Evolutionary conservation across 2,329 filamentous ascomycete species (phyloP).

Genomic region (Microsporum ferrugineum): DNA sequence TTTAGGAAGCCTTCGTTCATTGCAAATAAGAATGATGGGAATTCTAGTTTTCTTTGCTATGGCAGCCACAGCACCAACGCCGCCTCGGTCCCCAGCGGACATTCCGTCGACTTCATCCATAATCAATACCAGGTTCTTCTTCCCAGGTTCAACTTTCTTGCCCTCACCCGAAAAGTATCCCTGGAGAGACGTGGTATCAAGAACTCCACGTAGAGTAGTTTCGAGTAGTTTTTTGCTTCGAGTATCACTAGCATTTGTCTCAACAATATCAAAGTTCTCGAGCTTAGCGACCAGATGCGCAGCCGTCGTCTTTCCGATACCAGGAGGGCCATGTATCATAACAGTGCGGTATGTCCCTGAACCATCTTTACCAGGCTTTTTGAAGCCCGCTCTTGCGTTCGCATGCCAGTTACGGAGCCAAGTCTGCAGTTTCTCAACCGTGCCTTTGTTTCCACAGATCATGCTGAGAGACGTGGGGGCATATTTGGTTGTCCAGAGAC

Average conservation of each 20-base stretch:
- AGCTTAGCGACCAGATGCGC: constrained; percentile 88
- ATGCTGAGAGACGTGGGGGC: constrained; percentile 73
- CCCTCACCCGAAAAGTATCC: constrained; percentile 82
- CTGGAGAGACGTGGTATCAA: constrained; percentile 84
- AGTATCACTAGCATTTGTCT: constrained; percentile 91
- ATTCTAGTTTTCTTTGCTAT: constrained; percentile 92
- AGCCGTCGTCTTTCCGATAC: constrained; percentile 94
- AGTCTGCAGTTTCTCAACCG: constrained; percentile 76
- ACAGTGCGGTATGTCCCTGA: constrained; percentile 75
- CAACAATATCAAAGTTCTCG: constrained; percentile 84
- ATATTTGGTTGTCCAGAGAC: constrained; percentile 91
- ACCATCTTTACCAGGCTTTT: constrained; percentile 71
- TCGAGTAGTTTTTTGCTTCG: constrained; percentile 95
- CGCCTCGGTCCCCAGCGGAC: constrained; percentile 92
- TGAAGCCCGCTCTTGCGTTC: constrained; percentile 68
- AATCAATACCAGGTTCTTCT: constrained; percentile 89
- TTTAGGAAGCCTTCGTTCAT: constrained; percentile 82
- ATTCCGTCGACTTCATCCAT: constrained; percentile 99
- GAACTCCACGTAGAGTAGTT: constrained; percentile 70
- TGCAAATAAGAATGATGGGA: constrained; percentile 94
- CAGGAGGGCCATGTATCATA: constrained; percentile 88
- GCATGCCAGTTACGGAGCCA: constrained; percentile 80
- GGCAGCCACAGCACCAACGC: constrained; percentile 85
- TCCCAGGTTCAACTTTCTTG: constrained; percentile 64
- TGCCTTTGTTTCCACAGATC: constrained; percentile 87